Evolutionary conservation across 352 stramenopile genomes (phyloP), one percentile per base, ranked within the genome.

Genomic region (Phytophthora syringae): DNA sequence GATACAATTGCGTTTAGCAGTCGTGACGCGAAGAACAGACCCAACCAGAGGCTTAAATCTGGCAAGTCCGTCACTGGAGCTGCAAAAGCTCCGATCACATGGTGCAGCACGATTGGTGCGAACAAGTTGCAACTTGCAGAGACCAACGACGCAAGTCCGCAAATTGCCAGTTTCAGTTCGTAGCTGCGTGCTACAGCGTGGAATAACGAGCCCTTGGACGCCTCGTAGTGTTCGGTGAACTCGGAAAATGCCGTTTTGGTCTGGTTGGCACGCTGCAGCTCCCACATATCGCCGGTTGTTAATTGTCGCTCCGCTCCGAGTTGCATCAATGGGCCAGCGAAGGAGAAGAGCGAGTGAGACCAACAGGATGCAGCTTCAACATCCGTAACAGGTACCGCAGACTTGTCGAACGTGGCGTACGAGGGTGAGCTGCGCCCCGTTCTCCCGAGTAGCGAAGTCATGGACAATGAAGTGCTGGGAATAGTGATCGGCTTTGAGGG

Each of bases 31-130:
- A 84, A 85, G 64, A 87, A 74, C 16, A 70, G 58, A 7, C 20
- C 64, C 10, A 83, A 32, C 64, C 74, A 82, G 18, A 67, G 2
- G 11, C 36, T 42, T 22, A 83, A 45, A n/a, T 54, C 42, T 2
- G 20, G 7, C n/a, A 70, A 10, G 28, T 83, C 60, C 20, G 79
- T 63, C 37, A 58, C 40, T 0, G 69, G 62, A 5, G 45, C 52
- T 21, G 52, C 39, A 28, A 86, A 77, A 3, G 72, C 60, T 21
- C 72, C 67, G 24, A 84, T 71, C 21, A 82, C 61, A n/a, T 82
- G 63, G 21, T 79, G 64, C 20, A 84, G 50, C 48, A 87, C 73
- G 4, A 69, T 51, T 1, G 75, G 78, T 16, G 70, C 70, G 13
- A 80, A 80, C 13, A 84, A 18, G 22, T 30, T 24, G 40, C 64